A percentile compares a stretch with the other conserved stretches of the same genome.
Evolutionary conservation across 768 basidiomycete genomes (phyloP).

Genomic region (Lactarius tabidus): DNA sequence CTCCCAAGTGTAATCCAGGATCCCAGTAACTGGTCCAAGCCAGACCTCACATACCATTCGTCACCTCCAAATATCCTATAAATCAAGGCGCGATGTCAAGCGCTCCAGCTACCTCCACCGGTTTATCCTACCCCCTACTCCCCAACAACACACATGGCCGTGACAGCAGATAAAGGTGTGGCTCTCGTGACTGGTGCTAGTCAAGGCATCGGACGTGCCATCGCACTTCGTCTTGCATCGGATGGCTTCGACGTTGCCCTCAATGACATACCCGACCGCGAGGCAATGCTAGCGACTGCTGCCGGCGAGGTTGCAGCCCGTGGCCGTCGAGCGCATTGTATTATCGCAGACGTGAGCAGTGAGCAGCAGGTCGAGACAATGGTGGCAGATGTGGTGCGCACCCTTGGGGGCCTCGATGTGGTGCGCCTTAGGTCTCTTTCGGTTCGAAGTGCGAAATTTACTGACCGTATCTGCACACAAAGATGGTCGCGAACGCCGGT

Average conservation of each 20-base stretch:
- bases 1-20: neutral
- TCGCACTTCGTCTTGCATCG: conserved; percentile 34
- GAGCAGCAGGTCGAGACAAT: conserved; percentile 29
- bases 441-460: neutral
- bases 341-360: conserved; percentile 19
- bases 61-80: neutral
- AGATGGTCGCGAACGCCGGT: conserved; percentile 32
- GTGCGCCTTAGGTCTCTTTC: conserved; percentile 24
- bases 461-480: neutral
- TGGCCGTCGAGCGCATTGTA: conserved; percentile 26
- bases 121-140: neutral
- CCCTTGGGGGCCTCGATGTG: conserved; percentile 33
- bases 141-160: neutral
- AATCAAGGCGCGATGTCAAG: neutral
- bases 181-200: conserved; percentile 20
- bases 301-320: conserved; percentile 24
- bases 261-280: conserved; percentile 33
- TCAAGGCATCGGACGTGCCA: conserved; percentile 30
- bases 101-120: neutral
- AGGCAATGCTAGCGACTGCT: conserved; percentile 30
- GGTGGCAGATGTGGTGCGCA: conserved; percentile 26
- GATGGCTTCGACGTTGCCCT: conserved; percentile 35
- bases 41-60: neutral
- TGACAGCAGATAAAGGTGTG: neutral
- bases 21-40: neutral